Evolutionary conservation across 192 early-diverging fungal species (phyloP).

Genomic region (Coemansia sp.): DNA sequence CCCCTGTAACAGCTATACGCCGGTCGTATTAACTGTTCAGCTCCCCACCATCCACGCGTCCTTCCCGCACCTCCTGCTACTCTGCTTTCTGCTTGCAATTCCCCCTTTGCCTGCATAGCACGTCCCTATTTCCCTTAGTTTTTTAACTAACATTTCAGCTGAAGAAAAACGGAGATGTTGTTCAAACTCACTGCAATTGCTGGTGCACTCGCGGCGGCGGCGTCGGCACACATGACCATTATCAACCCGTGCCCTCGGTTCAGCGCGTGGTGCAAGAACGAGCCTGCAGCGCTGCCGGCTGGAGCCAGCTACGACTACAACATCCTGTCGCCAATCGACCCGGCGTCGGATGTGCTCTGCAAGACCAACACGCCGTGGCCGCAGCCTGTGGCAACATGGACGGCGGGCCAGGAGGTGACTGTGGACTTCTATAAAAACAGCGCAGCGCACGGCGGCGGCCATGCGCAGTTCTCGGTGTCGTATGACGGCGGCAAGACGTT

Average conservation of each 20-base stretch:
- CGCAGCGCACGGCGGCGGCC: conserved; percentile 58
- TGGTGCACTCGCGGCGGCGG: conserved; percentile 2
- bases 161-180: conserved; percentile 14
- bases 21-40: conserved; percentile 3
- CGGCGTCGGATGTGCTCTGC: conserved; percentile 35
- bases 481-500: conserved; percentile 57
- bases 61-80: background rate
- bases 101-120: background rate
- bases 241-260: conserved; percentile 45
- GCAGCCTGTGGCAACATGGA: conserved; percentile 31
- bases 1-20: background rate
- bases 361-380: conserved; percentile 42
- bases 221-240: conserved; percentile 39
- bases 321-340: conserved; percentile 36
- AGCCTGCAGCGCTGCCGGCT: conserved; percentile 35
- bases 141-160: background rate
- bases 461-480: conserved; percentile 62
- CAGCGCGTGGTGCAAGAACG: conserved; percentile 19
- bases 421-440: conserved; percentile 34
- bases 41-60: background rate
- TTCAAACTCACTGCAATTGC: conserved; percentile 7
- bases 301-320: conserved; percentile 50
- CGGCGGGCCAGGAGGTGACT: conserved; percentile 42
- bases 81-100: background rate
- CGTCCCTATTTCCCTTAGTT: background rate